Base-by-base conservation (phyloP, 164 flowering plant genomes). In the Pachysandra terminalis region DNA sequence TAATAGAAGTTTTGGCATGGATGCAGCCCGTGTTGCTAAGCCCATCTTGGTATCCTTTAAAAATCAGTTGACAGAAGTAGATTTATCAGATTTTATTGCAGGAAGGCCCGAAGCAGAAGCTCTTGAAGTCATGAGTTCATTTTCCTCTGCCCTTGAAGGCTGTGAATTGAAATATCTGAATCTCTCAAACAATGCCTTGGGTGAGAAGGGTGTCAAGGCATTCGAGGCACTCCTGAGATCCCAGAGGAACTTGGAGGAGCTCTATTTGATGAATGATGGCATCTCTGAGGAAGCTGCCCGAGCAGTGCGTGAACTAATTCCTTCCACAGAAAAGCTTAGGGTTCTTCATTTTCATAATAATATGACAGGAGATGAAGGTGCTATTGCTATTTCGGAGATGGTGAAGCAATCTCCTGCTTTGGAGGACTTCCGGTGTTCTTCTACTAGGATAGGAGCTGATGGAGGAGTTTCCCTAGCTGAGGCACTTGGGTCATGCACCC, bases 331-430 rank as follows among this genome's bases (percentile, higher is more conserved):
- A 73, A 85, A 85, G 64, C 89, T 95, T 35, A 87, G 40, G 70
- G 71, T 92, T 61, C 91, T 93, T 66, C 96, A 88, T 19, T 93
- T 93, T 74, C 96, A 89, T 67, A 90, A 91, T 70, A 93, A 93
- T 61, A 93, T 93, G 98, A 93, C 96, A 0, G 98, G 96, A 53
- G 98, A 93, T 77, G 91, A 93, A 56, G 98, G 98, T 27, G 98
- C 98, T 13, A 14, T 80, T 59, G 84, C 94, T 32, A 87, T 93
- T 67, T 73, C 98, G 61, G 84, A 91, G 76, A 71, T 93, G 69
- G 87, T 93, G 57, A 82, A 74, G 72, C 81, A 74, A 7, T 87
- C 93, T 65, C 88, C 90, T 19, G 52, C 68, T 28, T 73, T 95
- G 75, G 97, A 90, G 77, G 91, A 90, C 77, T 96, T 93, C 52